A percentile compares a stretch with the other conserved stretches of the same genome.
Conservation (phyloP, 164 flowering plant genomes). For the Akebia trifoliata region DNA sequence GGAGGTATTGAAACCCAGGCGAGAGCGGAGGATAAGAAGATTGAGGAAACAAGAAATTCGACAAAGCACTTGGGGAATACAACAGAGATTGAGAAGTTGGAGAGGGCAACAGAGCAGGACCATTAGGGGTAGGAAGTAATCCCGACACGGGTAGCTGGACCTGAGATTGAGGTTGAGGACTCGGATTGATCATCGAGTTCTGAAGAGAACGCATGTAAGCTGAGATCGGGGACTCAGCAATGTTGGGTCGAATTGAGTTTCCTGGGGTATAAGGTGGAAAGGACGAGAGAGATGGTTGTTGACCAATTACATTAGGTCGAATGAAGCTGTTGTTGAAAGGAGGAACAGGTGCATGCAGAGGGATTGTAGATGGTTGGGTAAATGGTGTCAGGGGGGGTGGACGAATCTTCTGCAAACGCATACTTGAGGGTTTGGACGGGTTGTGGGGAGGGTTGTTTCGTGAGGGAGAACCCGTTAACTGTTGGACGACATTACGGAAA, state of each 20-base stretch:
- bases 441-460: slow-evolving; percentile 51
- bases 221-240: slow-evolving; percentile 81
- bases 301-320: slow-evolving; percentile 47
- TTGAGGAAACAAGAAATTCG: slow-evolving; percentile 61
- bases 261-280: slow-evolving; percentile 32
- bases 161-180: slow-evolving; percentile 24
- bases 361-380: slow-evolving; percentile 38
- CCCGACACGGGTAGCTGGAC: slow-evolving; percentile 33
- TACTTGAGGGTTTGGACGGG: slow-evolving; percentile 62
- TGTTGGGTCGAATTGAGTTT: slow-evolving; percentile 41
- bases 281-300: slow-evolving; percentile 26
- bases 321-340: slow-evolving; percentile 31
- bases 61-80: slow-evolving; percentile 74
- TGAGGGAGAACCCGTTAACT: slow-evolving; percentile 88
- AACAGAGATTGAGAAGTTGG: slow-evolving; percentile 75
- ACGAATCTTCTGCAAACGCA: slow-evolving; percentile 71
- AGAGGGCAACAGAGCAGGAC: slow-evolving; percentile 66
- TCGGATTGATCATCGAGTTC: slow-evolving; percentile 48
- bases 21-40: slow-evolving; percentile 83
- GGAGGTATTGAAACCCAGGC: slow-evolving; percentile 69
- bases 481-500: slow-evolving; percentile 81
- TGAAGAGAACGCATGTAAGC: slow-evolving; percentile 93
- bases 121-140: slow-evolving; percentile 58
- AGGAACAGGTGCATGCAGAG: slow-evolving; percentile 18
- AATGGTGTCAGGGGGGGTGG: slow-evolving; percentile 79